These are phyloP conservation scores for Ogataea sp. DNA, from an alignment of 805 yeast species.

Conservation along the genomic window DNA sequence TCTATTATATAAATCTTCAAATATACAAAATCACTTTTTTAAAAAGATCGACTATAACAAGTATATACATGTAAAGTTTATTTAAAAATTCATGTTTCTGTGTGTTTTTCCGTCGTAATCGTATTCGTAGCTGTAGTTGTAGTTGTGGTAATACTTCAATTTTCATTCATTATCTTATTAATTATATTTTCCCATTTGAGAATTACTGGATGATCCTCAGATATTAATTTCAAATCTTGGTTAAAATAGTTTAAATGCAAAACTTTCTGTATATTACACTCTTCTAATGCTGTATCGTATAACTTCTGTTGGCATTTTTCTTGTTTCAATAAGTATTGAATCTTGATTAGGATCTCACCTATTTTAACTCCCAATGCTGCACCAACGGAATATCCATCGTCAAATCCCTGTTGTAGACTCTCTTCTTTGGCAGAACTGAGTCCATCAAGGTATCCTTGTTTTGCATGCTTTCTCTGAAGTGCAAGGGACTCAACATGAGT, in stretches of 20 bases:
- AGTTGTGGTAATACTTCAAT: no score
- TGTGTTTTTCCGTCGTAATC: no score
- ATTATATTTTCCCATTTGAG: slow-evolving; percentile 14
- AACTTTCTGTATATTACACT: slow-evolving; percentile 51
- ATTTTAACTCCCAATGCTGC: slow-evolving; percentile 57
- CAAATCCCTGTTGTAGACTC: slow-evolving; percentile 74
- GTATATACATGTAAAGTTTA: no score
- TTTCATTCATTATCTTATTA: background rate
- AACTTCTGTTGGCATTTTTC: slow-evolving; percentile 3
- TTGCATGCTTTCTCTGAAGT: slow-evolving; percentile 54
- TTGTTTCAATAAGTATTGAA: slow-evolving; percentile 12
- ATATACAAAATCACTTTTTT: background rate
- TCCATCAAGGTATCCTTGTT: slow-evolving; percentile 83
- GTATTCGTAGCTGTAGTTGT: no score
- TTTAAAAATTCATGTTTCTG: no score
- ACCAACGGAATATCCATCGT: slow-evolving; percentile 70
- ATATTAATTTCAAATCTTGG: slow-evolving; percentile 31
- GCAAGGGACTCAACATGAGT: slow-evolving; percentile 23
- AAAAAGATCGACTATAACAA: no score
- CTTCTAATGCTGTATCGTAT: slow-evolving; percentile 34
- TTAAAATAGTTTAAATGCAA: slow-evolving; percentile 49
- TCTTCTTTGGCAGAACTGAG: slow-evolving; percentile 57
- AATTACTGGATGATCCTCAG: slow-evolving; percentile 18
- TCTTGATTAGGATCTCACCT: slow-evolving; percentile 54
- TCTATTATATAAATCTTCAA: background rate